phyloP scores from a whole-genome alignment of 306 rosid species.

The Prunus dulcis region DNA sequence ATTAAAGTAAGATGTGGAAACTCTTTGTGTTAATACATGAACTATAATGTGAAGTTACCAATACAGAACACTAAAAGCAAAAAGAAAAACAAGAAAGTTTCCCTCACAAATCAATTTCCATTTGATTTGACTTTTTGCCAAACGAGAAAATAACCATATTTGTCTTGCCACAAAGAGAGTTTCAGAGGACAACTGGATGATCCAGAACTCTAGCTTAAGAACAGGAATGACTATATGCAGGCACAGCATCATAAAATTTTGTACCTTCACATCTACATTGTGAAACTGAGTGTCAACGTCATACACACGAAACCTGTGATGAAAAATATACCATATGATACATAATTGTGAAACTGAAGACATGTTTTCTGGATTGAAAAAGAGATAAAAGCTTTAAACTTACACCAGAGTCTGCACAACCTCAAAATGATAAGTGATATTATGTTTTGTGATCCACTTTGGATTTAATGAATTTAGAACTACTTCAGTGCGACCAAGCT shows the following conservation, averaged over 20 bases:
- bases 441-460: constrained; percentile 74
- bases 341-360: constrained; percentile 34
- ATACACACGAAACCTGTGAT: constrained; percentile 79
- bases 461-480: constrained; percentile 81
- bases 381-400: constrained; percentile 49
- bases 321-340: constrained; percentile 22
- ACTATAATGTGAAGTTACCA: neutral
- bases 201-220: constrained; percentile 2
- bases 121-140: neutral
- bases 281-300: constrained; percentile 89
- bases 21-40: neutral
- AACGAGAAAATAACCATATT: neutral
- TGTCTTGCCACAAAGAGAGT: neutral
- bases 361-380: constrained; percentile 13
- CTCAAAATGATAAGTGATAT: constrained; percentile 74
- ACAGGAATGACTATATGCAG: constrained; percentile 10
- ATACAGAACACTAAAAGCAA: neutral
- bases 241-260: constrained; percentile 12
- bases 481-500: constrained; percentile 91
- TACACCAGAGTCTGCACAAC: constrained; percentile 89
- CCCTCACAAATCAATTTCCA: neutral
- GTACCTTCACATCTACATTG: constrained; percentile 77
- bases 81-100: neutral
- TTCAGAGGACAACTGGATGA: neutral
- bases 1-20: neutral